phyloP scores from a whole-genome alignment of 78 protist genomes.

The Cavenderia fasciculata region DNA sequence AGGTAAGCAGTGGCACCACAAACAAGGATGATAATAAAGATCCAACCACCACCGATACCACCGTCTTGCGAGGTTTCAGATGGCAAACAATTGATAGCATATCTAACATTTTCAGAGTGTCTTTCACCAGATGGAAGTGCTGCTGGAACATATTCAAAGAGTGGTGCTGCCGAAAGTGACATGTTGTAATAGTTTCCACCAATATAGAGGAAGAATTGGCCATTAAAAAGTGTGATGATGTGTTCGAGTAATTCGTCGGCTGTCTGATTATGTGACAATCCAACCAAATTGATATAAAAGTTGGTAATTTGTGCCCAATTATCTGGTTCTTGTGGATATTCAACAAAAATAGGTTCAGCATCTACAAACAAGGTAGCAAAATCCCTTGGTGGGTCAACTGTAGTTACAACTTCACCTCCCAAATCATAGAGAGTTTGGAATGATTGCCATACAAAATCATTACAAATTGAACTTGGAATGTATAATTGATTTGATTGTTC shows the following conservation, averaged over 20 bases:
- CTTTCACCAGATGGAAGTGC: conserved; percentile 37
- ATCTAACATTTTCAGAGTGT: neutral
- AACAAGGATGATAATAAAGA: conserved; percentile 53
- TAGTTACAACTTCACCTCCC: conserved; percentile 22
- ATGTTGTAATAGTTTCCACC: conserved; percentile 25
- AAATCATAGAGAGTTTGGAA: conserved; percentile 30
- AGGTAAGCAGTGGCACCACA: too few relatives aligned
- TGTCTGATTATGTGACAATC: neutral
- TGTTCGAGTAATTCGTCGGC: neutral
- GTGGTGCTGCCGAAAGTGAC: conserved; percentile 1
- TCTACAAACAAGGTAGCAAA: conserved; percentile 3
- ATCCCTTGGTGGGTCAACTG: conserved; percentile 21
- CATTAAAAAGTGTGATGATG: neutral
- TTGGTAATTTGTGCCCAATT: neutral
- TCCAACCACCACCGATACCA: conserved; percentile 72
- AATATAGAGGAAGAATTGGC: conserved; percentile 10
- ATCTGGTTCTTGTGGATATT: conserved; percentile 10
- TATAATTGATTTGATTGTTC: neutral
- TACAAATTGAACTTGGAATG: neutral
- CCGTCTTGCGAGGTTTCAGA: neutral
- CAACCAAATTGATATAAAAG: conserved; percentile 24
- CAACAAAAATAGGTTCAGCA: neutral
- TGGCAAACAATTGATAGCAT: neutral
- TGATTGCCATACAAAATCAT: conserved; percentile 58
- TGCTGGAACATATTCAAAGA: neutral